Base-by-base conservation (phyloP, 2,329 filamentous ascomycete genomes). In the Colletotrichum sp. region DNA sequence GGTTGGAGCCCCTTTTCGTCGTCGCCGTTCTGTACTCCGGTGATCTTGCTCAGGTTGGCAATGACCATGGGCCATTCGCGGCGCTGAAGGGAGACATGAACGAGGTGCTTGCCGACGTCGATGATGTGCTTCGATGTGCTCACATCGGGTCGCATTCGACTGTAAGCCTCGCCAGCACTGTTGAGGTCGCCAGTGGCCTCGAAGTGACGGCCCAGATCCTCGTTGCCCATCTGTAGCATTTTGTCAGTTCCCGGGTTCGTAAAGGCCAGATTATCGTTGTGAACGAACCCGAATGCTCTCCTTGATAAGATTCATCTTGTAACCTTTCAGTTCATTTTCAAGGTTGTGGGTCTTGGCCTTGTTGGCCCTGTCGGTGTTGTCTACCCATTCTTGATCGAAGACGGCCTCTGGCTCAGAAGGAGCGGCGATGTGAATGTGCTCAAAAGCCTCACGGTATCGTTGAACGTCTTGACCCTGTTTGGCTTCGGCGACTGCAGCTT, bases 261-360 rank as follows among this genome's bases (percentile, higher is more conserved):
- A 22, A 34, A 65, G 27, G 22, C 22, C 13, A 8, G 8, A 16
- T 57, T 22, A 39, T 4, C 16, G 30, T 9, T n/a, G 19, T 25
- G 55, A 55, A 82, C 90, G 72, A 88, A 98, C 96, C 79, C 96
- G 88, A 81, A 99, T 98, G 86, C 96, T 98, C 86, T 99, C 97
- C 83, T 98, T 98, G 80, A 99, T 96, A 59, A 99, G 87, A 81
- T 99, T 99, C 83, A 98, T 98, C 86, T 97, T 98, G 85, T 99
- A 99, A 2, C 93, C 94, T 84, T 96, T 96, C 25, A 99, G 88
- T 84, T 99, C 95, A 19, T 90, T 88, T 82, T 98, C 95, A 71
- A 99, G 88, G n/a, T 94, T 91, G 71, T 92, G 89, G 1, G 93
- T 93, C 84, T 98, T 94, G 3, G 87, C 86, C 79, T 91, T 91